Evolutionary conservation across 768 basidiomycete genomes (phyloP).

Genomic region (Agaricus sinodeliciosus): DNA sequence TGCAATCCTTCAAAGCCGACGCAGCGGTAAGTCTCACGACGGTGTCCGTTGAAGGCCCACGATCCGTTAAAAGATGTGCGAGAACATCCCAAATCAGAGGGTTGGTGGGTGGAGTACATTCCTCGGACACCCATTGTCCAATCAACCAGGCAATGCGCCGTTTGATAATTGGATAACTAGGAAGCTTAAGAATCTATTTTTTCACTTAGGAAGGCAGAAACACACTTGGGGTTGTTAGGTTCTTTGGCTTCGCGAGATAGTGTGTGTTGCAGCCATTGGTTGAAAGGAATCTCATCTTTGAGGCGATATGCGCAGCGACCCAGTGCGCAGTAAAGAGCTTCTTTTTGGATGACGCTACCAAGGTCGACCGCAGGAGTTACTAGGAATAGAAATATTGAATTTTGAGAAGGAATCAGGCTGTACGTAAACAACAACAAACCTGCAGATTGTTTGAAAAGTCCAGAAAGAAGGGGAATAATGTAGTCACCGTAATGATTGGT

Average conservation of each 20-base stretch:
- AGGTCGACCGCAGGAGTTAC: slow-evolving; percentile 48
- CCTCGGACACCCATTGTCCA: slow-evolving; percentile 80
- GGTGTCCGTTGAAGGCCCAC: slow-evolving; percentile 63
- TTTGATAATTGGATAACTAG: slow-evolving; percentile 86
- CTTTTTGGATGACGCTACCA: slow-evolving; percentile 63
- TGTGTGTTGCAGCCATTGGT: slow-evolving; percentile 59
- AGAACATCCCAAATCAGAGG: slow-evolving; percentile 76
- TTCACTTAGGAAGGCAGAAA: not conserved
- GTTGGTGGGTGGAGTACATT: slow-evolving; percentile 52
- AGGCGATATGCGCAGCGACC: slow-evolving; percentile 73
- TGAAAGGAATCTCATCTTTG: slow-evolving; percentile 58
- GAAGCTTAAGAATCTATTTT: not conserved
- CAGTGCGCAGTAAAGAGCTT: slow-evolving; percentile 83
- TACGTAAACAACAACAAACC: slow-evolving; percentile 33
- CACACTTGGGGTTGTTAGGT: slow-evolving; percentile 51
- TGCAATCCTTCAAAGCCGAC: slow-evolving; percentile 70
- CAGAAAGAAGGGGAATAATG: slow-evolving; percentile 59
- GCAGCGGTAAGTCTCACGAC: slow-evolving; percentile 88
- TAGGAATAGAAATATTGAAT: slow-evolving; percentile 11
- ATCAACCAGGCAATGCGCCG: slow-evolving; percentile 94
- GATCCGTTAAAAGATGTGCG: slow-evolving; percentile 66
- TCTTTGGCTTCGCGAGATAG: slow-evolving; percentile 50
- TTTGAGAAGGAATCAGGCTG: not conserved
- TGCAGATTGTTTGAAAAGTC: slow-evolving; percentile 53
- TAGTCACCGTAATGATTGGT: slow-evolving; percentile 62